phyloP scores from a whole-genome alignment of 2,329 filamentous ascomycete genomes.

The Mariannaea elegans region DNA sequence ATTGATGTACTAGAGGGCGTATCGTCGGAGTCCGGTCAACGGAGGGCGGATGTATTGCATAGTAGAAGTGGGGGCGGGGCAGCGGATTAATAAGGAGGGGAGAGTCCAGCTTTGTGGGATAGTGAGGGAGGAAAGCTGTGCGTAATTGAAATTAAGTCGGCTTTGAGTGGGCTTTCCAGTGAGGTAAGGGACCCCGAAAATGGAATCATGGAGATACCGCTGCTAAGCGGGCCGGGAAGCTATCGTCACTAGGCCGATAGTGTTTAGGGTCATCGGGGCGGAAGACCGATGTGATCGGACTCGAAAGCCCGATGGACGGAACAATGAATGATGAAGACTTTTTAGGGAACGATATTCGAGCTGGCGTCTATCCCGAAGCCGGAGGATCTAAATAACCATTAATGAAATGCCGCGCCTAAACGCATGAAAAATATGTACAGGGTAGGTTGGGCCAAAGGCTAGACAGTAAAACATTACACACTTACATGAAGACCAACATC shows the following conservation, averaged over 20 bases:
- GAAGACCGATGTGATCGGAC: not conserved
- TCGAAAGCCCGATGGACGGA: not conserved
- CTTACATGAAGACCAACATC: too few relatives aligned
- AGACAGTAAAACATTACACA: too few relatives aligned
- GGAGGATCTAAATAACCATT: too few relatives aligned
- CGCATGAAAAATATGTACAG: too few relatives aligned
- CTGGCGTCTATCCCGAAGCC: too few relatives aligned
- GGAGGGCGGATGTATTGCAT: constrained; percentile 1
- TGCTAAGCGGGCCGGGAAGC: constrained; percentile 11
- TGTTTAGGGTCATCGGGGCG: not conserved
- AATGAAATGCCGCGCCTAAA: too few relatives aligned
- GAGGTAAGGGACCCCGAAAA: constrained; percentile 14
- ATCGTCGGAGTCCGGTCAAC: constrained; percentile 14
- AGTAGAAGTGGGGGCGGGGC: constrained; percentile 21
- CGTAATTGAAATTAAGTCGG: constrained; percentile 2
- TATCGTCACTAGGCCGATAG: not conserved
- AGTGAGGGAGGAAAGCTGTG: not conserved
- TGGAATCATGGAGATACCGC: not conserved
- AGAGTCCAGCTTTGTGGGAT: not conserved
- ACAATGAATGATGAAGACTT: too few relatives aligned
- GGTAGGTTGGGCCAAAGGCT: not conserved
- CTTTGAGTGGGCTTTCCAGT: constrained; percentile 10
- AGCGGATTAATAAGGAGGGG: not conserved
- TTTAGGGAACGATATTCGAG: too few relatives aligned
- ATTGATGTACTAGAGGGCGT: constrained; percentile 3